Conservation (phyloP, 2,329 filamentous ascomycete species). For the Plectosphaerella cucumerina region DNA sequence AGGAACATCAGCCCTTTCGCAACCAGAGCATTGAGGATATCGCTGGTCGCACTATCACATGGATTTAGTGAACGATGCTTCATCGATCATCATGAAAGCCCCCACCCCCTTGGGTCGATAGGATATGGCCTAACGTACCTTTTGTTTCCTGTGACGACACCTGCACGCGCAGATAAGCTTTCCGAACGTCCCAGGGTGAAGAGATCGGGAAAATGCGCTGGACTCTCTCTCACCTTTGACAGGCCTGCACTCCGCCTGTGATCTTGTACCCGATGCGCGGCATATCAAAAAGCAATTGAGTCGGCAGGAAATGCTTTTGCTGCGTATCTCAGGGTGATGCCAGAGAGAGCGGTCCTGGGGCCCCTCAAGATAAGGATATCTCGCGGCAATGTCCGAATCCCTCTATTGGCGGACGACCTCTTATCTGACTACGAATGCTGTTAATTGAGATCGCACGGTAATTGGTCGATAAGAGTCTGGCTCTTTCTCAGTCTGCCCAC, state of each 20-base stretch:
- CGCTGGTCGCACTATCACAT: conserved; percentile 11
- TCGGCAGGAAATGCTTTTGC: background rate
- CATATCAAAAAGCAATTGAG: background rate
- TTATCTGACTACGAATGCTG: no score
- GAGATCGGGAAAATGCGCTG: background rate
- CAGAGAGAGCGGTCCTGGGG: no score
- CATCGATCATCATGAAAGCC: background rate
- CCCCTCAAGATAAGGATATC: no score
- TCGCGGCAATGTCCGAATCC: no score
- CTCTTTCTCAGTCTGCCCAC: no score
- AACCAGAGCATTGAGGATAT: conserved; percentile 14
- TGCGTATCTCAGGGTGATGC: no score
- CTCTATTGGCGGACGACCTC: no score
- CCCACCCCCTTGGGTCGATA: background rate
- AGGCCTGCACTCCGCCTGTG: background rate
- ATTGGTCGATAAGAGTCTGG: no score
- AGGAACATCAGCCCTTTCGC: conserved; percentile 9
- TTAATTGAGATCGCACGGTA: no score
- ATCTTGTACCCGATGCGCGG: background rate
- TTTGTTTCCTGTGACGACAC: conserved; percentile 2
- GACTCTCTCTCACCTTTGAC: background rate
- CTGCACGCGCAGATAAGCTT: background rate
- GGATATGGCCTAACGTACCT: background rate
- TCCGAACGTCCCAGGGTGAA: background rate
- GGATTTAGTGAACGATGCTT: background rate